Evolutionary conservation across 2,329 filamentous ascomycete genomes (phyloP).

Genomic region (Cordyceps javanica): DNA sequence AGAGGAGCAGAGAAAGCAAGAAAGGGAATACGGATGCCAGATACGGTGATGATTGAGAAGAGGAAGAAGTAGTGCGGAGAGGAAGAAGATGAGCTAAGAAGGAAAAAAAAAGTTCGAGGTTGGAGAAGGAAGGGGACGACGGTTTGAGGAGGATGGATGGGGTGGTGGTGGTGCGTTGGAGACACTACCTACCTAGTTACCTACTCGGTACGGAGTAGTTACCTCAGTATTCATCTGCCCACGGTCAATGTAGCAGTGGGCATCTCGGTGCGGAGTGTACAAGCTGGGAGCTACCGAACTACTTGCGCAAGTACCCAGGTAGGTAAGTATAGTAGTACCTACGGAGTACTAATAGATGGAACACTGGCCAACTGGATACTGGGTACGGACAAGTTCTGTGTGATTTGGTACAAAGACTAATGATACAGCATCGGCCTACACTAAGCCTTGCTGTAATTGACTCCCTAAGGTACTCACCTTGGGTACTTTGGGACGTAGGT

Average conservation of each 20-base stretch:
- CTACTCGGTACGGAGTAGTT: no score
- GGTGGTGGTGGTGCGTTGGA: not conserved
- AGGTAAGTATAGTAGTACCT: no score
- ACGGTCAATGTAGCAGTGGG: slow-evolving; percentile 7
- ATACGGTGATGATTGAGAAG: not conserved
- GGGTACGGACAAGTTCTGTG: no score
- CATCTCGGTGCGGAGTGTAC: slow-evolving; percentile 9
- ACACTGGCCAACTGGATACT: no score
- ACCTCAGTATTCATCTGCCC: no score
- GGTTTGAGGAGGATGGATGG: not conserved
- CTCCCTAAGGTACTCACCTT: not conserved
- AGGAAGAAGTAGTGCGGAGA: not conserved
- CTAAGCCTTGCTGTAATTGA: not conserved
- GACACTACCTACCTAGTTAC: not conserved
- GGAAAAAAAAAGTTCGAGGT: slow-evolving; percentile 4
- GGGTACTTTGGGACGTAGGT: not conserved
- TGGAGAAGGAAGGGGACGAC: slow-evolving; percentile 10
- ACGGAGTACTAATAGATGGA: no score
- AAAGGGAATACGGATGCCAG: not conserved
- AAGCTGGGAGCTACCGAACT: not conserved
- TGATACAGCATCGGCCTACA: not conserved
- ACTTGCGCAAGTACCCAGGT: no score
- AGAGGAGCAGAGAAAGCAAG: not conserved
- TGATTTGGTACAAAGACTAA: no score
- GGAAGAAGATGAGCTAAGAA: slow-evolving; percentile 13